Percentiles rank a stretch among this genome's conserved stretches.
Conservation (phyloP, 352 stramenopile genomes). For the Phytophthora idaei region DNA sequence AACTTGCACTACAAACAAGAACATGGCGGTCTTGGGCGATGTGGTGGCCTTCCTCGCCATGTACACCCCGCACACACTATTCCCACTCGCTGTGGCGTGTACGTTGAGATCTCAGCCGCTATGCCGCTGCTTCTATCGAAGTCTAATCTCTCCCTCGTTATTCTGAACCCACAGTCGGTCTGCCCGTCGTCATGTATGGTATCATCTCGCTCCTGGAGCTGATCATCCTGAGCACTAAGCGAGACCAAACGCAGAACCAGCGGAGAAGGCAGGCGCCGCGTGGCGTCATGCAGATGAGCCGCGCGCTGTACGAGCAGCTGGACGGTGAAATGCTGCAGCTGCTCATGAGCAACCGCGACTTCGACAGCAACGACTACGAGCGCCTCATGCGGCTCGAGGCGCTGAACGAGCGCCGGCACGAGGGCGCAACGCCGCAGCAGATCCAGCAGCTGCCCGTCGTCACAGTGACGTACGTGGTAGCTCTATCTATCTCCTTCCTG, state of each 20-base stretch:
- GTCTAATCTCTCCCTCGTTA: background rate
- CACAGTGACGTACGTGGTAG: constrained; percentile 57
- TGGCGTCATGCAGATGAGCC: constrained; percentile 65
- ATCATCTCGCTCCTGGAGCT: constrained; percentile 57
- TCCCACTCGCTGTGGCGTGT: constrained; percentile 39
- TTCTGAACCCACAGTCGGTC: constrained; percentile 31
- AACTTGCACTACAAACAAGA: constrained; percentile 6
- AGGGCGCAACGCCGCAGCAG: constrained; percentile 55
- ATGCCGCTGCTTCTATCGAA: background rate
- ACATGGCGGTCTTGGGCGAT: constrained; percentile 21
- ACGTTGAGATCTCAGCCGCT: constrained; percentile 4
- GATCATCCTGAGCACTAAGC: constrained; percentile 36
- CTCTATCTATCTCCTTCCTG: constrained; percentile 12
- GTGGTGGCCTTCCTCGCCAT: constrained; percentile 28
- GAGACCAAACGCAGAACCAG: constrained; percentile 8
- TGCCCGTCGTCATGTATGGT: constrained; percentile 59
- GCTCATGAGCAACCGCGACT: constrained; percentile 73
- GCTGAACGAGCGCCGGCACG: constrained; percentile 56
- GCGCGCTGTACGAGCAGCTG: constrained; percentile 68
- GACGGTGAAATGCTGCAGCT: constrained; percentile 66
- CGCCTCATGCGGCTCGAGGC: constrained; percentile 68
- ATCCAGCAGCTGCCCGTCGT: constrained; percentile 72
- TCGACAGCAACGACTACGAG: constrained; percentile 75
- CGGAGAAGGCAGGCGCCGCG: constrained; percentile 19
- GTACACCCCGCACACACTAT: constrained; percentile 27